Percentiles rank a stretch among this genome's conserved stretches.
phyloP scores from a whole-genome alignment of 1,284 basidiomycete species.

The Naganishia cerealis region DNA sequence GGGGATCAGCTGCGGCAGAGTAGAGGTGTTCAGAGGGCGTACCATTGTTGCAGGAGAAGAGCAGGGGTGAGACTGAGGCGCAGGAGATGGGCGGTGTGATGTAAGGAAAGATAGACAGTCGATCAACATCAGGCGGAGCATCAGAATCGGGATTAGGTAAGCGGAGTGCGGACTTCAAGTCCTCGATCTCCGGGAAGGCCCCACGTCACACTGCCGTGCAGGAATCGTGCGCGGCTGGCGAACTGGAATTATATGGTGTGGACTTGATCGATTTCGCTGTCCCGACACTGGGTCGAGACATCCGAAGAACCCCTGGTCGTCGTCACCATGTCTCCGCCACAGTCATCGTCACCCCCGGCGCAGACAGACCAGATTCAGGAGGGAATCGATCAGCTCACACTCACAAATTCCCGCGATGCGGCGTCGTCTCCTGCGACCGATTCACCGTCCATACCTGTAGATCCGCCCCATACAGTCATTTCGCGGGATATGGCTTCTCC shows the following conservation, averaged over 20 bases:
- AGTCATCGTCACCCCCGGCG: background rate
- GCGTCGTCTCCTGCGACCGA: constrained; percentile 4
- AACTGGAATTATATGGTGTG: no score
- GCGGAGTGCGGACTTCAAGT: background rate
- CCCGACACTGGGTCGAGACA: background rate
- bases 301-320: background rate
- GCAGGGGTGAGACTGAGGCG: background rate
- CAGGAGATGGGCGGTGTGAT: background rate
- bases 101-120: constrained; percentile 14
- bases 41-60: background rate
- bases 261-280: no score
- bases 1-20: background rate
- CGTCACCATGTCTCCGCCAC: background rate
- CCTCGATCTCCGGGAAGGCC: background rate
- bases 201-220: no score
- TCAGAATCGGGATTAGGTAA: background rate
- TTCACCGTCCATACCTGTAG: background rate
- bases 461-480: background rate
- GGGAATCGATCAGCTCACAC: constrained; percentile 19
- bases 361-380: background rate
- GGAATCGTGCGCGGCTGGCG: no score
- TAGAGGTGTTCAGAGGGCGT: background rate
- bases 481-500: constrained; percentile 12
- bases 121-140: constrained; percentile 11
- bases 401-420: constrained; percentile 5